Conservation (phyloP, 2,329 filamentous ascomycete genomes). For the Zarea fungicola region DNA sequence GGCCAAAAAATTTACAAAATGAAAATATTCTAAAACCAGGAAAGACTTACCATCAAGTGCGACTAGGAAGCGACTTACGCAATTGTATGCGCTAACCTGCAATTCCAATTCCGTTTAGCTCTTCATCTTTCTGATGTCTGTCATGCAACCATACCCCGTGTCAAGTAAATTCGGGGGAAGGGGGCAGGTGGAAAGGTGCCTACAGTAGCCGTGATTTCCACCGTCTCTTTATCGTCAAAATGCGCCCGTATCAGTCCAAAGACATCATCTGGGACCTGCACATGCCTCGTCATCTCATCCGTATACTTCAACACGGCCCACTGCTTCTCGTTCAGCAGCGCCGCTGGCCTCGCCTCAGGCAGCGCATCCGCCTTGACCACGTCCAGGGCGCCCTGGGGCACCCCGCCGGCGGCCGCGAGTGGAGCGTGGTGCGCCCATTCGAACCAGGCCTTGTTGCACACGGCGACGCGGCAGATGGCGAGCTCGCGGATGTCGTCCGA, state of each 20-base stretch:
- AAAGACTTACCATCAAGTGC: conserved; percentile 65
- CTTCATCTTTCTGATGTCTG: too few species aligned
- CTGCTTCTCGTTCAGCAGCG: conserved; percentile 51
- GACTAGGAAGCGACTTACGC: conserved; percentile 77
- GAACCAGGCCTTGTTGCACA: conserved; percentile 76
- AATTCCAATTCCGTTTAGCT: not conserved
- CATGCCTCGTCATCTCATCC: conserved; percentile 76
- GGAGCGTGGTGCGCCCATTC: conserved; percentile 80
- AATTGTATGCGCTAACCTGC: conserved; percentile 70
- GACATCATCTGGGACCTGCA: conserved; percentile 62
- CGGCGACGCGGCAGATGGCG: conserved; percentile 75
- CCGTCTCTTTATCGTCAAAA: conserved; percentile 67
- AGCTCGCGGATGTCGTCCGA: conserved; percentile 62
- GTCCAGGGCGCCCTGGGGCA: conserved; percentile 46
- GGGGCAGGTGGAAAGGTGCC: too few species aligned
- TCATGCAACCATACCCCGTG: too few species aligned
- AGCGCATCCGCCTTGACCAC: conserved; percentile 33
- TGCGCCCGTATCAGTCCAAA: conserved; percentile 57
- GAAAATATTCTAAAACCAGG: not conserved
- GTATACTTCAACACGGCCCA: conserved; percentile 67
- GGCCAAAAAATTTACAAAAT: not conserved
- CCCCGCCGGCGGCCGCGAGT: conserved; percentile 53
- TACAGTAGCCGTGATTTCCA: conserved; percentile 75
- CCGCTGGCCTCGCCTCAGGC: conserved; percentile 25
- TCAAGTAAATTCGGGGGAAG: too few species aligned